These are phyloP conservation scores for Solanum hybrid DNA, from an alignment of 305 asterid genomes.

Conservation along the genomic window DNA sequence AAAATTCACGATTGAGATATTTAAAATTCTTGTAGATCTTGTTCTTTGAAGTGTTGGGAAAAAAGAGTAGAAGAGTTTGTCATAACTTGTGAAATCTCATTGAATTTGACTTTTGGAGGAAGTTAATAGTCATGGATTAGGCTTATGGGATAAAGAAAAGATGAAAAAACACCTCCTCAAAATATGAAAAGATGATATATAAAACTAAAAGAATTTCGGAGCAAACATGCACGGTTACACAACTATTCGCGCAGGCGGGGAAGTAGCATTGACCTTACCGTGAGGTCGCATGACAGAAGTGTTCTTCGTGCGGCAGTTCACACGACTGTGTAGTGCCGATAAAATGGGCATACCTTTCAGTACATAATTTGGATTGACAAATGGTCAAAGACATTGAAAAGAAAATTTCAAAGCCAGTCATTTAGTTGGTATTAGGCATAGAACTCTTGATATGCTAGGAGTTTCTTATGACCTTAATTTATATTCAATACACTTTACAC, in stretches of 20 bases:
- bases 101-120: neutral
- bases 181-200: neutral
- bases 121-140: neutral
- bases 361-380: neutral
- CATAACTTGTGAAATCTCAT: neutral
- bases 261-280: no score
- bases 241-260: neutral
- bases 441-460: neutral
- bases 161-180: neutral
- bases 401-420: neutral
- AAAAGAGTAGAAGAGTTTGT: neutral
- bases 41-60: neutral
- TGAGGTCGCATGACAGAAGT: neutral
- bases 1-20: neutral
- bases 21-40: neutral
- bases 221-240: neutral
- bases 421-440: neutral
- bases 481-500: neutral
- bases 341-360: neutral
- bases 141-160: neutral
- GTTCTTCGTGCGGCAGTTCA: neutral
- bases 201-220: neutral
- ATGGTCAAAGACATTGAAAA: neutral
- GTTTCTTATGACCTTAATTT: neutral
- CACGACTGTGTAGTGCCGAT: neutral